Conservation (phyloP, 352 stramenopile species). For the Pythium aphanidermatum region DNA sequence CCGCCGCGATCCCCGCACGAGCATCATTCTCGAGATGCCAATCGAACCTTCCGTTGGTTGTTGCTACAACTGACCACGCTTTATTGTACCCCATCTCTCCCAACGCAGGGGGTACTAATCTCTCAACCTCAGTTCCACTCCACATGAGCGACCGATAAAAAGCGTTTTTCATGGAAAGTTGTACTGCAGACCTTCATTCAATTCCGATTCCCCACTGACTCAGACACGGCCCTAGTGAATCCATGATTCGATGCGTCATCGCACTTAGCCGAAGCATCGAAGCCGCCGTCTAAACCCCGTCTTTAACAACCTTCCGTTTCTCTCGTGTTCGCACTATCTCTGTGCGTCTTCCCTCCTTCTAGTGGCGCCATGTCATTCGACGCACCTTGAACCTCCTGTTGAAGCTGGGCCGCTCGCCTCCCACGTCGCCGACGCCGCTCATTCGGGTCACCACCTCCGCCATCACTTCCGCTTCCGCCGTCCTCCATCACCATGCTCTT, state of each 20-base stretch:
- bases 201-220: too few species aligned
- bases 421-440: neutral
- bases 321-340: too few species aligned
- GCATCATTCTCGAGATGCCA: neutral
- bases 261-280: conserved; percentile 4
- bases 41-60: neutral
- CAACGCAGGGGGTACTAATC: too few species aligned
- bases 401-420: too few species aligned
- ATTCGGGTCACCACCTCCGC: neutral
- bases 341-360: too few species aligned
- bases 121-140: too few species aligned
- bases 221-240: too few species aligned
- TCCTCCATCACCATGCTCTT: conserved; percentile 16
- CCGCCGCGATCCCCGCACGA: conserved; percentile 8
- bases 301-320: too few species aligned
- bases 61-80: neutral
- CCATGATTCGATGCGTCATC: conserved; percentile 10
- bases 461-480: neutral
- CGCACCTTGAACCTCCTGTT: too few species aligned
- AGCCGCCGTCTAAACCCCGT: neutral
- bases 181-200: too few species aligned
- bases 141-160: neutral
- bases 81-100: too few species aligned
- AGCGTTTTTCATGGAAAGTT: neutral
- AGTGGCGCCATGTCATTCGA: too few species aligned